Evolutionary conservation across 495 filamentous ascomycete species (phyloP).

Genomic region (Xylaria longipes): DNA sequence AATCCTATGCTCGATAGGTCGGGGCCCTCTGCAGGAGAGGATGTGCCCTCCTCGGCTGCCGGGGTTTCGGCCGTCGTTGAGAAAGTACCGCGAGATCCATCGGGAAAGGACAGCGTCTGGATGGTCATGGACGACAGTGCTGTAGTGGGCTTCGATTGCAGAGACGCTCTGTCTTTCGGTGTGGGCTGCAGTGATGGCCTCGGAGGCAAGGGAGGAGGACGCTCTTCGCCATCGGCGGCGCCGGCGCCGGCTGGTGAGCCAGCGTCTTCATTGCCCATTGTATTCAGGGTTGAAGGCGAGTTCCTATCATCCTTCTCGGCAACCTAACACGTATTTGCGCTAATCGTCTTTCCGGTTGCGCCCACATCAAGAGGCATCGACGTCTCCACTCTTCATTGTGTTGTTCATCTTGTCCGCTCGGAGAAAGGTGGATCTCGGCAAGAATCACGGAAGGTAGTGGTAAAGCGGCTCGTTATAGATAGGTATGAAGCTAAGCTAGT

Average conservation of each 20-base stretch:
- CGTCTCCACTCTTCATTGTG: constrained; percentile 3
- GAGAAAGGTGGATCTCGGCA: not conserved
- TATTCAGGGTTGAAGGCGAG: constrained; percentile 25
- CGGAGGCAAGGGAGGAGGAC: constrained; percentile 71
- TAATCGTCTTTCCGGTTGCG: constrained; percentile 15
- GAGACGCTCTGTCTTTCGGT: constrained; percentile 41
- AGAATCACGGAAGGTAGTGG: not conserved
- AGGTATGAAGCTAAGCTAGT: not conserved
- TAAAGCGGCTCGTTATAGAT: not conserved
- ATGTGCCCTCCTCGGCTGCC: constrained; percentile 29
- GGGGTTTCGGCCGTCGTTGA: constrained; percentile 53
- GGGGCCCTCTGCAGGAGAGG: constrained; percentile 41
- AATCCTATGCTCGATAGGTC: constrained; percentile 40
- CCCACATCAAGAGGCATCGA: constrained; percentile 13
- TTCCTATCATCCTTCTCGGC: constrained; percentile 34
- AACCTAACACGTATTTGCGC: constrained; percentile 10
- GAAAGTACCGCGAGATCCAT: constrained; percentile 66
- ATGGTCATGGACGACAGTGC: constrained; percentile 78
- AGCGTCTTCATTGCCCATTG: constrained; percentile 36
- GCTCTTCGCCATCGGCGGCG: constrained; percentile 42
- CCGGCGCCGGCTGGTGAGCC: constrained; percentile 29
- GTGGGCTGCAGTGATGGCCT: constrained; percentile 53
- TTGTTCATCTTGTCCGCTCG: constrained; percentile 8
- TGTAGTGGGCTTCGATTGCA: constrained; percentile 81
- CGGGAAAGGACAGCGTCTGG: constrained; percentile 72